These are phyloP conservation scores for Oldenlandia corymbosa DNA, from an alignment of 257 asterid species.

Conservation along the genomic window DNA sequence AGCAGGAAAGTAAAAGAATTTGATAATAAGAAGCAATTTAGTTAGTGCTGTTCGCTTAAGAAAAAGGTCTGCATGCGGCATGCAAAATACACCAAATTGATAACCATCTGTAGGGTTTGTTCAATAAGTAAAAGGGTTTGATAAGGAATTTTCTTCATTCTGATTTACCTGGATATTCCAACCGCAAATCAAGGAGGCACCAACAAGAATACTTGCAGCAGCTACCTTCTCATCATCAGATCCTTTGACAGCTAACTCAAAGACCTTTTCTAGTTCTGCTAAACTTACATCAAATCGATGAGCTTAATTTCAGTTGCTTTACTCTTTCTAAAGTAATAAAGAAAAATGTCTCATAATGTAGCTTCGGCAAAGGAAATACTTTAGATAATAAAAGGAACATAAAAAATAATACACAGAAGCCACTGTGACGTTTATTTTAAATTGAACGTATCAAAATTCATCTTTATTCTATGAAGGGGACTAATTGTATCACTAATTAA, in stretches of 20 bases:
- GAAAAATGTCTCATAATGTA: slow-evolving; percentile 29
- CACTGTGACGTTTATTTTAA: background rate
- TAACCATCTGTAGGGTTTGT: background rate
- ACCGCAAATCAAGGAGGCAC: slow-evolving; percentile 73
- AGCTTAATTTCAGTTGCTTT: slow-evolving; percentile 81
- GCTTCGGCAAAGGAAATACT: slow-evolving; percentile 28
- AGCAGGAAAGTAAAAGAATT: background rate
- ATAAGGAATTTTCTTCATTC: slow-evolving; percentile 9
- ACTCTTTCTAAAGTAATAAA: slow-evolving; percentile 40
- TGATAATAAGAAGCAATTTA: background rate
- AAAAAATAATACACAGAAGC: slow-evolving; percentile 10
- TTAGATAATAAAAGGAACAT: slow-evolving; percentile 27
- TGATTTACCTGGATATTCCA: slow-evolving; percentile 83
- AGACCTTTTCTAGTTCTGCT: slow-evolving; percentile 86
- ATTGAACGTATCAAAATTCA: background rate
- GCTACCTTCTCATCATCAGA: slow-evolving; percentile 69
- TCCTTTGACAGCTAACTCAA: slow-evolving; percentile 75
- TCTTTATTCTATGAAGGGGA: background rate
- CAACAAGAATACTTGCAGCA: slow-evolving; percentile 89
- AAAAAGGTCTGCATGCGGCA: background rate
- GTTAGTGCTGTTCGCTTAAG: background rate
- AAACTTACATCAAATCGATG: slow-evolving; percentile 95
- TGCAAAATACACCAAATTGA: background rate
- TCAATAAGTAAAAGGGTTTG: background rate
- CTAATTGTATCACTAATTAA: background rate